Evolutionary conservation across 1,139 yeast genomes (phyloP).

Genomic region (Petasospora fabianii): DNA sequence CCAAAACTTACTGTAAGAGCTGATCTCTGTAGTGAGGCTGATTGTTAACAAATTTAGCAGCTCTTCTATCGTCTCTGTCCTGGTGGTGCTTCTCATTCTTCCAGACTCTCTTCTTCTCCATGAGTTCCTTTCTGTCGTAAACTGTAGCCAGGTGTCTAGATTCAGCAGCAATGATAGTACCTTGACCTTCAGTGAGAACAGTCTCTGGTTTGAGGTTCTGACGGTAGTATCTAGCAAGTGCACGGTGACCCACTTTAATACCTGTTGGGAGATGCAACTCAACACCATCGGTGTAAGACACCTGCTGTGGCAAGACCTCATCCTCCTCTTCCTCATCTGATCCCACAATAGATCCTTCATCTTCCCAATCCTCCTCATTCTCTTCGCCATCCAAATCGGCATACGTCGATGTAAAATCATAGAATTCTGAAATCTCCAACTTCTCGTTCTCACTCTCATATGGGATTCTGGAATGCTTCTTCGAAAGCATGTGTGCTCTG

Average conservation of each 20-base stretch:
- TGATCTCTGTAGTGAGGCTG: slow-evolving; percentile 93
- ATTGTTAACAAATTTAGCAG: slow-evolving; percentile 76
- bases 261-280: slow-evolving; percentile 88
- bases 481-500: slow-evolving; percentile 86
- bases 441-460: slow-evolving; percentile 83
- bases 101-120: slow-evolving; percentile 76
- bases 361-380: slow-evolving; percentile 37
- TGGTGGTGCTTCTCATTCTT: slow-evolving; percentile 60
- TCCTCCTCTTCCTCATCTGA: slow-evolving; percentile 44
- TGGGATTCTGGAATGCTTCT: slow-evolving; percentile 87
- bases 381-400: slow-evolving; percentile 34
- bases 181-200: slow-evolving; percentile 80
- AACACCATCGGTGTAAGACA: slow-evolving; percentile 59
- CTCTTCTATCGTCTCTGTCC: slow-evolving; percentile 72
- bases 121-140: slow-evolving; percentile 50
- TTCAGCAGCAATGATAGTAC: slow-evolving; percentile 91
- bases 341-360: slow-evolving; percentile 44
- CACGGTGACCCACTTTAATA: slow-evolving; percentile 82
- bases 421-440: slow-evolving; percentile 84
- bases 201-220: slow-evolving; percentile 78
- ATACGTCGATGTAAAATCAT: slow-evolving; percentile 70
- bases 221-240: slow-evolving; percentile 80
- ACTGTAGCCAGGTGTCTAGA: slow-evolving; percentile 64
- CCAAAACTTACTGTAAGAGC: slow-evolving; percentile 58
- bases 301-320: slow-evolving; percentile 42